phyloP scores from a whole-genome alignment of 2,329 filamentous ascomycete species.

The Escovopsis sp. region DNA sequence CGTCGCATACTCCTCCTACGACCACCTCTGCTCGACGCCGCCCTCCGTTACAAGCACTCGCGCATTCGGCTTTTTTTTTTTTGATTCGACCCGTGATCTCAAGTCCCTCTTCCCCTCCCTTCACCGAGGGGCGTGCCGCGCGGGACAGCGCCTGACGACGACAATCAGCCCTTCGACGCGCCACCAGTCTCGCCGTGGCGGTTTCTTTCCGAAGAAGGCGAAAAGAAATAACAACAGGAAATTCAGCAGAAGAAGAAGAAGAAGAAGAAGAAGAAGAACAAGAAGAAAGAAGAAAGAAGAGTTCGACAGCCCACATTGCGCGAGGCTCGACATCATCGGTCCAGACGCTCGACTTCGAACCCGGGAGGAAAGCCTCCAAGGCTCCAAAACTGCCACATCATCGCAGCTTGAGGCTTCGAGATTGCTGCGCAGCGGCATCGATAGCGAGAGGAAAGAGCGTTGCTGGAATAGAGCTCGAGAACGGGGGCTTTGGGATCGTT shows the following conservation, averaged over 20 bases:
- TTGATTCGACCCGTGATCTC: neutral
- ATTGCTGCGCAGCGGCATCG: too few species aligned
- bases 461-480: too few species aligned
- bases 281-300: neutral
- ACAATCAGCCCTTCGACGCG: neutral
- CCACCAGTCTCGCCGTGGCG: neutral
- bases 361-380: too few species aligned
- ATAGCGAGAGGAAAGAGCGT: too few species aligned
- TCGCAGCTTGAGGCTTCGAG: constrained; percentile 2
- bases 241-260: neutral
- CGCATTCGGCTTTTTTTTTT: neutral
- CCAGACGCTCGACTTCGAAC: too few species aligned
- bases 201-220: neutral
- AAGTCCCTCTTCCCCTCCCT: neutral
- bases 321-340: too few species aligned
- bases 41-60: neutral
- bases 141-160: neutral
- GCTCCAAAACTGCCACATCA: too few species aligned
- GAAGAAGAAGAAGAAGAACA: neutral
- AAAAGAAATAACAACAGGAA: neutral
- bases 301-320: neutral
- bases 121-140: neutral
- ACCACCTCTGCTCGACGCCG: neutral
- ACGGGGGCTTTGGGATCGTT: too few species aligned
- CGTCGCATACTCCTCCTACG: neutral